These are phyloP conservation scores for Acanthamoeba rhysodes DNA, from an alignment of 208 protist genomes.

Conservation along the genomic window DNA sequence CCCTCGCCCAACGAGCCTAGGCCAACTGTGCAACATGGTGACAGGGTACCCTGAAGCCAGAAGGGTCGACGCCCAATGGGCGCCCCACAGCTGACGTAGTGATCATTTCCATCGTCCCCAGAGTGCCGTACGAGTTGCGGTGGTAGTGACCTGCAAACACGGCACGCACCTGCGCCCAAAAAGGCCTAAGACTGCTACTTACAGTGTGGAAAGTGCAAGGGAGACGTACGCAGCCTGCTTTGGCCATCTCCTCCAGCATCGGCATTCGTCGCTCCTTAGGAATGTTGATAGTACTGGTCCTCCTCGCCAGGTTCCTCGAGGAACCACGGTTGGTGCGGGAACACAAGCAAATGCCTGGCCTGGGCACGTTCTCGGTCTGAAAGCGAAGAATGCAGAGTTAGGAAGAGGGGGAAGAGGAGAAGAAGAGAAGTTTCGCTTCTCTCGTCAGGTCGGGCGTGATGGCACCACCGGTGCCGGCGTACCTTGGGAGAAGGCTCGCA, in stretches of 20 bases:
- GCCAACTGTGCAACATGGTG: not conserved
- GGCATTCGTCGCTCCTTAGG: not conserved
- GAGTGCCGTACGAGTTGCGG: not conserved
- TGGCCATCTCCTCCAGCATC: constrained; percentile 5
- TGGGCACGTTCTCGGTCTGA: not conserved
- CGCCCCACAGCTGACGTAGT: constrained; percentile 8
- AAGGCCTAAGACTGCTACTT: too few relatives aligned
- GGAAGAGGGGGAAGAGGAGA: too few relatives aligned
- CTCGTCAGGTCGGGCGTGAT: not conserved
- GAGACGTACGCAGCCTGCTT: constrained; percentile 13
- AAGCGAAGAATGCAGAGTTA: not conserved
- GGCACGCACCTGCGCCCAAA: not conserved
- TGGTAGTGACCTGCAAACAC: constrained; percentile 45
- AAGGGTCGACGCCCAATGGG: not conserved
- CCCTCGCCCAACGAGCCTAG: too few relatives aligned
- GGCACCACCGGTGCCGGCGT: too few relatives aligned
- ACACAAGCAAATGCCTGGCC: constrained; percentile 31
- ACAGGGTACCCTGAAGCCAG: constrained; percentile 8
- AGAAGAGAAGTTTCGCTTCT: not conserved
- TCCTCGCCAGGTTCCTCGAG: constrained; percentile 3
- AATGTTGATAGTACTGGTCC: constrained; percentile 52
- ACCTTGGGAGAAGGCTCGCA: not conserved
- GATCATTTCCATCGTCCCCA: constrained; percentile 48
- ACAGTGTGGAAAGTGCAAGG: not conserved
- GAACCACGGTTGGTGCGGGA: constrained; percentile 45